A percentile compares a stretch with the other conserved stretches of the same genome.
These are phyloP conservation scores for Glycyrrhiza uralensis DNA, from an alignment of 306 rosid genomes.

Conservation along the genomic window DNA sequence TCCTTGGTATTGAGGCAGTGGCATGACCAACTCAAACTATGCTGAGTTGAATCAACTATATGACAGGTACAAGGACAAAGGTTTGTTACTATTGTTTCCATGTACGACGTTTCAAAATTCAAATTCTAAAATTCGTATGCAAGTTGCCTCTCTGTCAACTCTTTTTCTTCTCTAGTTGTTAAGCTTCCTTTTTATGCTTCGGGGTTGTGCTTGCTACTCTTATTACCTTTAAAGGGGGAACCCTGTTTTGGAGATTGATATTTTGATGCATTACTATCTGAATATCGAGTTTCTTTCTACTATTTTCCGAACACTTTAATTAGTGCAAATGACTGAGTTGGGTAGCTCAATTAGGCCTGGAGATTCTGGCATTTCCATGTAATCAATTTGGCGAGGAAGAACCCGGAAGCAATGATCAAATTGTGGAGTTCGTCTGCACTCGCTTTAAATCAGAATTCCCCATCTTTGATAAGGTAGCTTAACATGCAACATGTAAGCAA, in stretches of 20 bases:
- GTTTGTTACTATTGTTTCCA: conserved; percentile 29
- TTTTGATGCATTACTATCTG: neutral
- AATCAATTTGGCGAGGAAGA: conserved; percentile 84
- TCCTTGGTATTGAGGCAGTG: conserved; percentile 49
- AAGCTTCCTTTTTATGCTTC: neutral
- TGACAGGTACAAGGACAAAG: conserved; percentile 73
- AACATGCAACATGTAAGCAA: neutral
- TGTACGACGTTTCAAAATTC: neutral
- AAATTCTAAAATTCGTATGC: neutral
- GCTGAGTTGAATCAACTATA: conserved; percentile 73
- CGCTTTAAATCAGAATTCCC: conserved; percentile 86
- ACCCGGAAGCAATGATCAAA: conserved; percentile 83
- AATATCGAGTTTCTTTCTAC: neutral
- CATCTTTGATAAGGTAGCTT: conserved; percentile 76
- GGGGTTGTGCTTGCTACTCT: neutral
- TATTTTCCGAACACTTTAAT: neutral
- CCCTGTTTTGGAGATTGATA: neutral
- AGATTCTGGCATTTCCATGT: conserved; percentile 86
- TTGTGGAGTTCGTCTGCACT: conserved; percentile 73
- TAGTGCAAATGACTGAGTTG: neutral
- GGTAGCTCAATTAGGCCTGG: conserved; percentile 50
- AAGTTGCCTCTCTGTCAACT: neutral
- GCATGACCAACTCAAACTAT: conserved; percentile 83
- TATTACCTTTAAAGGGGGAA: neutral
- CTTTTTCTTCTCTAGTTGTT: neutral